A percentile compares a stretch with the other conserved stretches of the same genome.
These are phyloP conservation scores for Trametes meyenii DNA, from an alignment of 768 basidiomycete genomes.

Conservation along the genomic window DNA sequence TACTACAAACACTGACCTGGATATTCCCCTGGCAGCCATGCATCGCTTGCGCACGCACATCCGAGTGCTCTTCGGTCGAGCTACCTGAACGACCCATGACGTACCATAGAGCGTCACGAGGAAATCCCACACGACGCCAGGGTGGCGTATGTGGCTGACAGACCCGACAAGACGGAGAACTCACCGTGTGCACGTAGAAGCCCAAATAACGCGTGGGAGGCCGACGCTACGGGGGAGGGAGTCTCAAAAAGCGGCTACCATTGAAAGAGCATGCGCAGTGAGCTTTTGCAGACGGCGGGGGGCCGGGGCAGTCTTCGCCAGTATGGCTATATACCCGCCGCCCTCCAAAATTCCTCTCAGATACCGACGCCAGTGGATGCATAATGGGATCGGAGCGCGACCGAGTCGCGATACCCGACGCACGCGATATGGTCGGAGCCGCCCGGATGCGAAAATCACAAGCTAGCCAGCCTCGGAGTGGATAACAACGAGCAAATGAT, in stretches of 20 bases:
- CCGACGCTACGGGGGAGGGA: not conserved
- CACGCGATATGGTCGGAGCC: not conserved
- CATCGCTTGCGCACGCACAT: too few species aligned
- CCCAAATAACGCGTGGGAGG: not conserved
- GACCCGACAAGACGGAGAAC: not conserved
- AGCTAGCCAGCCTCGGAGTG: not conserved
- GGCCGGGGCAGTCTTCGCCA: too few species aligned
- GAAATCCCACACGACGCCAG: not conserved
- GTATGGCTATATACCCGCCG: conserved; percentile 1
- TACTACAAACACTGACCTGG: too few species aligned
- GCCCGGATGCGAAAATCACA: conserved; percentile 5
- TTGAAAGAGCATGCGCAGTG: not conserved
- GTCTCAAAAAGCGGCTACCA: not conserved
- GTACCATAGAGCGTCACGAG: not conserved
- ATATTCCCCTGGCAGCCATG: too few species aligned
- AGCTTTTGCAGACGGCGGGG: too few species aligned
- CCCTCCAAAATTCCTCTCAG: conserved; percentile 2
- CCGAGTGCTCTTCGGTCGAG: not conserved
- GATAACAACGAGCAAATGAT: not conserved
- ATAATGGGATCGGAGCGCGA: not conserved
- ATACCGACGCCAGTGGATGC: not conserved
- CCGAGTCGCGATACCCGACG: not conserved
- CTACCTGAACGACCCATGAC: not conserved
- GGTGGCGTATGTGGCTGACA: not conserved
- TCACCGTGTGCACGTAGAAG: conserved; percentile 1